Evolutionary conservation across 2,329 filamentous ascomycete genomes (phyloP).

Genomic region (Pseudophaeomoniella oleicola): DNA sequence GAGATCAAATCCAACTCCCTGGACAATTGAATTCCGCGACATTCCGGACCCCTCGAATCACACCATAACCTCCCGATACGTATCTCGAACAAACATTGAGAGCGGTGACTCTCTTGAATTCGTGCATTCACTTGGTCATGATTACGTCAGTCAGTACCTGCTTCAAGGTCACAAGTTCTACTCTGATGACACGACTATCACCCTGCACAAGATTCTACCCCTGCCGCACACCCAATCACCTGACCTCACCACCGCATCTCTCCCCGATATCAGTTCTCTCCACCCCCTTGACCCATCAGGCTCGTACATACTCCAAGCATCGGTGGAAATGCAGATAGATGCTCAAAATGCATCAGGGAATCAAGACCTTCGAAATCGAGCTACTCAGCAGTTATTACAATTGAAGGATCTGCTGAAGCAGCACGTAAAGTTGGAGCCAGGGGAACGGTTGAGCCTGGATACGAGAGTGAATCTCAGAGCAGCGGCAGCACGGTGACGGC

Average conservation of each 20-base stretch:
- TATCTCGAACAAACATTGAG: constrained; percentile 32
- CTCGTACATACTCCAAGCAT: constrained; percentile 43
- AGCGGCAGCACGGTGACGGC: no score
- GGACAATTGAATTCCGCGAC: constrained; percentile 33
- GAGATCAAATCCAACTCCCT: constrained; percentile 9
- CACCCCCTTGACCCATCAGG: constrained; percentile 40
- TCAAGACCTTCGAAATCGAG: constrained; percentile 37
- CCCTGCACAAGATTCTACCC: constrained; percentile 38
- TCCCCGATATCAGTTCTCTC: constrained; percentile 25
- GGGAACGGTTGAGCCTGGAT: constrained; percentile 44
- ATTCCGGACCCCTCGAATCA: constrained; percentile 36
- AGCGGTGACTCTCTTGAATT: constrained; percentile 34
- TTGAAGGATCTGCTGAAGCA: constrained; percentile 42
- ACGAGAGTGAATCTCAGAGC: no score
- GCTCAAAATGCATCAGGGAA: constrained; percentile 36
- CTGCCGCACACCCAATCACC: constrained; percentile 21
- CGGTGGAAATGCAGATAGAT: constrained; percentile 34
- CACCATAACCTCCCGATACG: constrained; percentile 37
- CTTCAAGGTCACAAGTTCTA: constrained; percentile 43
- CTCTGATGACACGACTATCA: constrained; percentile 41
- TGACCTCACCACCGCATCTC: constrained; percentile 13
- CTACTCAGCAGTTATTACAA: constrained; percentile 37
- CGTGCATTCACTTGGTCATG: constrained; percentile 38
- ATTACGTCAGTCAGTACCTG: constrained; percentile 43
- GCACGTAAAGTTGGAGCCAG: constrained; percentile 38